Conservation (phyloP, 768 basidiomycete species). For the Lentinula detonsa region DNA sequence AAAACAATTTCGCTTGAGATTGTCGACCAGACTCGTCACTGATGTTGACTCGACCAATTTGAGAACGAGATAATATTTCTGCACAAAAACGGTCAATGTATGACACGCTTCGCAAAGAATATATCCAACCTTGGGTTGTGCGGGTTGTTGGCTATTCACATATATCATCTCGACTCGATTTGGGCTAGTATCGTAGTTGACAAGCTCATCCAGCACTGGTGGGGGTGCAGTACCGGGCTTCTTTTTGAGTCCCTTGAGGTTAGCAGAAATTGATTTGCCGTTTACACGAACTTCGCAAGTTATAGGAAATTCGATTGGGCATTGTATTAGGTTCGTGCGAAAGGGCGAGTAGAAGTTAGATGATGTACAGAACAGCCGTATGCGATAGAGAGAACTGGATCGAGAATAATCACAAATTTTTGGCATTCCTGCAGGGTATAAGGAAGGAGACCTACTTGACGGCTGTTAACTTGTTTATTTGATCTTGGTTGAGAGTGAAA, state of each 20-base stretch:
- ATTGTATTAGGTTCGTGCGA: constrained; percentile 44
- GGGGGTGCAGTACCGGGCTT: constrained; percentile 94
- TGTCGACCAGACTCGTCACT: constrained; percentile 64
- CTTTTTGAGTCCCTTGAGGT: constrained; percentile 90
- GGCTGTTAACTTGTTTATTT: constrained; percentile 52
- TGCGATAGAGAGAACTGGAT: constrained; percentile 62
- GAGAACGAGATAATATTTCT: constrained; percentile 86
- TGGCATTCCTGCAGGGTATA: neutral
- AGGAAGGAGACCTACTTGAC: constrained; percentile 37
- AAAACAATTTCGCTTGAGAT: constrained; percentile 63
- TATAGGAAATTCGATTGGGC: constrained; percentile 86
- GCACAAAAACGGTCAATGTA: neutral
- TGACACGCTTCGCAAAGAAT: neutral
- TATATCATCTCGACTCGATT: constrained; percentile 87
- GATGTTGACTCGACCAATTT: constrained; percentile 78
- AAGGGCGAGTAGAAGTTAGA: constrained; percentile 66
- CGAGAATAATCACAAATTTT: constrained; percentile 4
- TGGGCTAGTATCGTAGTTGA: constrained; percentile 30
- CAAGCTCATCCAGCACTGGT: constrained; percentile 51
- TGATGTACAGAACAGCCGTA: constrained; percentile 86
- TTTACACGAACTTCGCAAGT: constrained; percentile 92
- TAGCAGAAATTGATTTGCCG: constrained; percentile 57
- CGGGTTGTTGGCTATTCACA: constrained; percentile 80
- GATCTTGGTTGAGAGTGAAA: constrained; percentile 65
- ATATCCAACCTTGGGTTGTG: constrained; percentile 57